phyloP scores from a whole-genome alignment of 371 early-diverging fungal genomes.

The Actinomucor elegans region DNA sequence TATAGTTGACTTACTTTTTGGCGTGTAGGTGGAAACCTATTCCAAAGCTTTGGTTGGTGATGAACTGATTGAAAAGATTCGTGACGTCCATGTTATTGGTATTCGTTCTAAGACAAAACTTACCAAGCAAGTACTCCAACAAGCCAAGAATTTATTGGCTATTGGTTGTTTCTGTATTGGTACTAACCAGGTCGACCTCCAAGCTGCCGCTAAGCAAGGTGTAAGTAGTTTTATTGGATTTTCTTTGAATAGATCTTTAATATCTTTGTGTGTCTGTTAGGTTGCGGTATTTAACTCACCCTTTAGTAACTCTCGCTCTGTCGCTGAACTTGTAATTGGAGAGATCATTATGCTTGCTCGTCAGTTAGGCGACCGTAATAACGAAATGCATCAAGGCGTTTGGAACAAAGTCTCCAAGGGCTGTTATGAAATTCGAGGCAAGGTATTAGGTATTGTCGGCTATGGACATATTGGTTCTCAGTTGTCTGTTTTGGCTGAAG shows the following conservation, averaged over 20 bases:
- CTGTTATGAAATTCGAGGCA: conserved; percentile 93
- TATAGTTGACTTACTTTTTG: background rate
- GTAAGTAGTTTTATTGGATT: conserved; percentile 49
- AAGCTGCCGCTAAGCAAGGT: conserved; percentile 81
- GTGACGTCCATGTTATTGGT: conserved; percentile 91
- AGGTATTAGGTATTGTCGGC: conserved; percentile 94
- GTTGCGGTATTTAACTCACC: conserved; percentile 97
- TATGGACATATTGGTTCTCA: conserved; percentile 98
- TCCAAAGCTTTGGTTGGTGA: conserved; percentile 87
- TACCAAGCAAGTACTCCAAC: conserved; percentile 79
- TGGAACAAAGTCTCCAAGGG: conserved; percentile 91
- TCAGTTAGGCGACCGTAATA: conserved; percentile 90
- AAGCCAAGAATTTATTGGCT: conserved; percentile 86
- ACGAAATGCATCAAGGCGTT: conserved; percentile 85
- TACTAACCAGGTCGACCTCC: conserved; percentile 95
- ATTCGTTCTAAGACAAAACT: conserved; percentile 94
- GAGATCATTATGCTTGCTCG: conserved; percentile 89
- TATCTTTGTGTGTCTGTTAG: conserved; percentile 26
- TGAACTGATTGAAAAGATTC: conserved; percentile 88
- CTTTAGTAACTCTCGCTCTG: conserved; percentile 84
- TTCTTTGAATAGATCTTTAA: background rate
- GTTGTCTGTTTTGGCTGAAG: conserved; percentile 94
- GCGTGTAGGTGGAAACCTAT: conserved; percentile 79
- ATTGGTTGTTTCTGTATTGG: conserved; percentile 99
- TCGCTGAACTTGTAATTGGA: conserved; percentile 92